Percentiles rank a stretch among this genome's conserved stretches.
phyloP scores from a whole-genome alignment of 345 rosid genomes.

The Physaria fendleri region DNA sequence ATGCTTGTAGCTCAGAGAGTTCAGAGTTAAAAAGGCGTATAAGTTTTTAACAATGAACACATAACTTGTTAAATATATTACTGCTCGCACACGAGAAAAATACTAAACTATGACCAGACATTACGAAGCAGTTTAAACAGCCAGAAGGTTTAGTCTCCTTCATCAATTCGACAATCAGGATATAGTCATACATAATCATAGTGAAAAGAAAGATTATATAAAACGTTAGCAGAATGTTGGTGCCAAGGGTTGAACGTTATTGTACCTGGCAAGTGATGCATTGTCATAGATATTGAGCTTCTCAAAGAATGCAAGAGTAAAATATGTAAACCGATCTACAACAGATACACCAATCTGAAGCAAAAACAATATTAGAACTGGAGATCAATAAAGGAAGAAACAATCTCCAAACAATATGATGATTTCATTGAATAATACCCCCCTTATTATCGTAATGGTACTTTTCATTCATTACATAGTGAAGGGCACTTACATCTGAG shows the following conservation, averaged over 20 bases:
- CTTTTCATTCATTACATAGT: background rate
- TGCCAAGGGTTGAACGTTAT: slow-evolving; percentile 2
- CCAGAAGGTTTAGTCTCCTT: background rate
- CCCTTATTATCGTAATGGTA: background rate
- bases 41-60: background rate
- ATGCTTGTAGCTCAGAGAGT: slow-evolving; percentile 6
- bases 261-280: slow-evolving; percentile 87
- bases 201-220: background rate
- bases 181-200: background rate
- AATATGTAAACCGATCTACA: slow-evolving; percentile 90
- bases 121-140: background rate
- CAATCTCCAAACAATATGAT: slow-evolving; percentile 2
- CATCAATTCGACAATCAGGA: background rate
- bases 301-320: slow-evolving; percentile 93
- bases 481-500: slow-evolving; percentile 64
- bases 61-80: background rate
- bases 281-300: slow-evolving; percentile 80
- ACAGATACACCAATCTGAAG: slow-evolving; percentile 92
- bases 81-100: background rate
- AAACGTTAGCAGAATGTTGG: background rate
- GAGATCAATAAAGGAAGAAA: slow-evolving; percentile 6
- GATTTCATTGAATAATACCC: background rate
- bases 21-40: background rate
- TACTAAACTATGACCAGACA: background rate
- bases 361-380: background rate